A percentile compares a stretch with the other conserved stretches of the same genome.
Evolutionary conservation across 768 basidiomycete genomes (phyloP).

Genomic region (Amanita subjunquillea): DNA sequence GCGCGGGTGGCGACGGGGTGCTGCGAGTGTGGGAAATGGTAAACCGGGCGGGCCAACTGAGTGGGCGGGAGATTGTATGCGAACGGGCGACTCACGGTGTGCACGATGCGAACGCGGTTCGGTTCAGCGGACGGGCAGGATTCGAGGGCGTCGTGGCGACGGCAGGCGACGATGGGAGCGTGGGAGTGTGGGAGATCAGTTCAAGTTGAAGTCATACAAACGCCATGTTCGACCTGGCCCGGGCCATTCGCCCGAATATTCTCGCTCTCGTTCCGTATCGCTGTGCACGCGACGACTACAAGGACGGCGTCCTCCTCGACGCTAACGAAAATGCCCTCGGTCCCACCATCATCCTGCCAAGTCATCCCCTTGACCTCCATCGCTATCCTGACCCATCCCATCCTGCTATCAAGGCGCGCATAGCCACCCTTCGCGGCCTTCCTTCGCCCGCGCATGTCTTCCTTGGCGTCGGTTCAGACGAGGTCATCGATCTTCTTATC

Average conservation of each 20-base stretch:
- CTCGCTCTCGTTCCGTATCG: slow-evolving; percentile 87
- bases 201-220: background rate
- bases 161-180: slow-evolving; percentile 76
- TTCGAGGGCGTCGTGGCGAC: slow-evolving; percentile 64
- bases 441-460: slow-evolving; percentile 65
- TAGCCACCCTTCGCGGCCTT: slow-evolving; percentile 65
- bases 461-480: slow-evolving; percentile 94
- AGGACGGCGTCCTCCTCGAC: slow-evolving; percentile 83
- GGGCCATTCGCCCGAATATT: slow-evolving; percentile 87
- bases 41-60: slow-evolving; percentile 17
- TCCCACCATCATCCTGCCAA: slow-evolving; percentile 48
- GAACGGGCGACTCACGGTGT: slow-evolving; percentile 67
- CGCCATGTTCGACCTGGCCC: background rate
- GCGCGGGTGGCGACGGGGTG: slow-evolving; percentile 76
- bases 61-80: slow-evolving; percentile 33
- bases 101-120: slow-evolving; percentile 75
- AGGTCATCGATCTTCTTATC: slow-evolving; percentile 91
- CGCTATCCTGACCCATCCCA: slow-evolving; percentile 94
- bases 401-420: slow-evolving; percentile 61
- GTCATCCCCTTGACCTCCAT: slow-evolving; percentile 39
- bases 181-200: slow-evolving; percentile 58
- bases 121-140: slow-evolving; percentile 71
- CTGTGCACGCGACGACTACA: slow-evolving; percentile 94
- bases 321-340: slow-evolving; percentile 97
- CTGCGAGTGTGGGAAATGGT: slow-evolving; percentile 75